Evolutionary conservation across 2,329 filamentous ascomycete genomes (phyloP).

Genomic region (Alternaria metachromatica): DNA sequence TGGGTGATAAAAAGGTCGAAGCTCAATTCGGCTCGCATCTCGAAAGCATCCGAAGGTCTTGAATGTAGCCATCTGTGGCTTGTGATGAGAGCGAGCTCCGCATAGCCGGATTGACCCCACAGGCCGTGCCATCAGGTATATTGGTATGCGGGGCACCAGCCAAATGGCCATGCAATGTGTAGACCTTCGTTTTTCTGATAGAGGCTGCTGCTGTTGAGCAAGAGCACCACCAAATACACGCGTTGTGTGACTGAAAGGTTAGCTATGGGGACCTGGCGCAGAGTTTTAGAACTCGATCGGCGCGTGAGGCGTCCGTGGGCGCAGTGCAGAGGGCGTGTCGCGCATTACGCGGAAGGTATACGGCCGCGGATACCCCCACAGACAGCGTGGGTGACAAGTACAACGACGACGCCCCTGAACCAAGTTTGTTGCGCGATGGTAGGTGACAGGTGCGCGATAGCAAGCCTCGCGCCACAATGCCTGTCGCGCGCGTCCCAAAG

Average conservation of each 20-base stretch:
- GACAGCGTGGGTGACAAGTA: neutral
- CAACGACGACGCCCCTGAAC: neutral
- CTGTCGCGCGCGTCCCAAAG: neutral
- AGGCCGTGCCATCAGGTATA: neutral
- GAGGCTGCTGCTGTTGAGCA: neutral
- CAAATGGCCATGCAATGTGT: neutral
- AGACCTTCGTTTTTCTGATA: neutral
- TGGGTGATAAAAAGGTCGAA: too few relatives aligned
- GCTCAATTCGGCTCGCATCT: too few relatives aligned
- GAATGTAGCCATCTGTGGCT: neutral
- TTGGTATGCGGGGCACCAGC: slow-evolving; percentile 10
- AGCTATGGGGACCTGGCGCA: neutral
- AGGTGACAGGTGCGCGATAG: neutral
- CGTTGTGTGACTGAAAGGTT: neutral
- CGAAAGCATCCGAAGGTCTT: neutral
- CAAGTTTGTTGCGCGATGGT: neutral
- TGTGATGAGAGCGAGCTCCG: neutral
- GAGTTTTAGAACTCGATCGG: neutral
- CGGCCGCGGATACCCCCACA: neutral
- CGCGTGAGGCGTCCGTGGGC: neutral
- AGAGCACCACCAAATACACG: neutral
- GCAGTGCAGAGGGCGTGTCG: neutral
- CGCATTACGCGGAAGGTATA: neutral
- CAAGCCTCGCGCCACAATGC: neutral
- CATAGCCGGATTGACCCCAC: neutral